Conservation (phyloP, 306 rosid species). For the Mimosa bimucronata region DNA sequence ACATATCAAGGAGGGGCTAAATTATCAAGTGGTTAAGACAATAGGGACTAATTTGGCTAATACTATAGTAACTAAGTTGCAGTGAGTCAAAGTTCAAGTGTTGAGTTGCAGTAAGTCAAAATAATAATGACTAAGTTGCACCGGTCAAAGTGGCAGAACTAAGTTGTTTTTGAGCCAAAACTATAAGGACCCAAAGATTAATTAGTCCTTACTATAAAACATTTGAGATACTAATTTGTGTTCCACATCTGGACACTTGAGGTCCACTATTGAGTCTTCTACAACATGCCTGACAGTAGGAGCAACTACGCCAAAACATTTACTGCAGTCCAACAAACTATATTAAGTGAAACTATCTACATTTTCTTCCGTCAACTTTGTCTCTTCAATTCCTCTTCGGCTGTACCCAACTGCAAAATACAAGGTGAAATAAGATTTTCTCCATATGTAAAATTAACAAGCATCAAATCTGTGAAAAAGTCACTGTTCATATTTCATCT, state of each 20-base stretch:
- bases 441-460: not conserved
- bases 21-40: too few species aligned
- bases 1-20: too few species aligned
- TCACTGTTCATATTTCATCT: conserved; percentile 24
- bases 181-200: too few species aligned
- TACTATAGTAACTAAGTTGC: too few species aligned
- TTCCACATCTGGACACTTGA: conserved; percentile 79
- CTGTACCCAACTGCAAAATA: conserved; percentile 93
- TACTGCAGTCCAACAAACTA: conserved; percentile 74
- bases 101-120: too few species aligned
- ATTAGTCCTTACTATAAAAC: not conserved
- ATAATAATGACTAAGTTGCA: too few species aligned
- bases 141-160: too few species aligned
- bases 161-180: too few species aligned
- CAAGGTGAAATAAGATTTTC: conserved; percentile 32
- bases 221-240: not conserved
- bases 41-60: too few species aligned
- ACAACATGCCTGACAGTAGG: conserved; percentile 66
- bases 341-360: conserved; percentile 46
- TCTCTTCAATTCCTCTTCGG: conserved; percentile 83
- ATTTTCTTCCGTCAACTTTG: conserved; percentile 51
- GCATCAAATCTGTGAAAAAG: not conserved
- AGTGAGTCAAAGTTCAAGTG: too few species aligned
- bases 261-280: conserved; percentile 76
- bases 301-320: conserved; percentile 78